phyloP scores from a whole-genome alignment of 1,284 basidiomycete genomes.

The Sporisorium sorghi region DNA sequence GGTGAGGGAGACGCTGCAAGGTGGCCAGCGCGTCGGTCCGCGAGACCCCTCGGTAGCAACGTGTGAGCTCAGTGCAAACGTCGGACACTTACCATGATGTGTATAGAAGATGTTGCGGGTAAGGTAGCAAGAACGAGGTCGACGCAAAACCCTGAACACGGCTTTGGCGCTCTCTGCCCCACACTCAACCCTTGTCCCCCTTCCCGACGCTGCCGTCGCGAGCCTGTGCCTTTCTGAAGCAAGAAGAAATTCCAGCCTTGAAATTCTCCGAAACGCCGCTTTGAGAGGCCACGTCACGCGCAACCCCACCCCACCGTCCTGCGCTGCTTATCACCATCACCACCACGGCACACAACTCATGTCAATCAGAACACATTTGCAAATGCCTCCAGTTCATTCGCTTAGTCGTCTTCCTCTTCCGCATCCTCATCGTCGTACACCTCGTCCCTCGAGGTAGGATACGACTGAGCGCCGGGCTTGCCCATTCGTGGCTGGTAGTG shows the following conservation, averaged over 20 bases:
- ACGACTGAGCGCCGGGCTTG: conserved; percentile 11
- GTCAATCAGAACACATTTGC: not conserved
- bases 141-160: too few relatives aligned
- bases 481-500: conserved; percentile 25
- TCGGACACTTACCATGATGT: too few relatives aligned
- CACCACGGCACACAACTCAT: not conserved
- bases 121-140: too few relatives aligned
- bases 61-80: too few relatives aligned
- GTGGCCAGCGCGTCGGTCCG: too few relatives aligned
- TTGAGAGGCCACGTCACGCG: conserved; percentile 13
- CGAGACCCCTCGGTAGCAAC: too few relatives aligned
- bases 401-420: conserved; percentile 19
- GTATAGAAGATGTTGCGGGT: too few relatives aligned
- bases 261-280: conserved; percentile 10
- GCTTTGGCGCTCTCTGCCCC: not conserved
- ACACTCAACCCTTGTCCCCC: not conserved
- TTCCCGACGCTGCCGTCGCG: not conserved
- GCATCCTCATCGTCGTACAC: conserved; percentile 24
- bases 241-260: not conserved
- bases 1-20: too few relatives aligned
- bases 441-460: conserved; percentile 33
- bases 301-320: not conserved
- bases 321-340: not conserved
- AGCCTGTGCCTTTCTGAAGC: not conserved
- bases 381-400: not conserved